Evolutionary conservation across 179 eudicot species (phyloP), one percentile per base, ranked within the genome.

Genomic region (Silene coronaria): DNA sequence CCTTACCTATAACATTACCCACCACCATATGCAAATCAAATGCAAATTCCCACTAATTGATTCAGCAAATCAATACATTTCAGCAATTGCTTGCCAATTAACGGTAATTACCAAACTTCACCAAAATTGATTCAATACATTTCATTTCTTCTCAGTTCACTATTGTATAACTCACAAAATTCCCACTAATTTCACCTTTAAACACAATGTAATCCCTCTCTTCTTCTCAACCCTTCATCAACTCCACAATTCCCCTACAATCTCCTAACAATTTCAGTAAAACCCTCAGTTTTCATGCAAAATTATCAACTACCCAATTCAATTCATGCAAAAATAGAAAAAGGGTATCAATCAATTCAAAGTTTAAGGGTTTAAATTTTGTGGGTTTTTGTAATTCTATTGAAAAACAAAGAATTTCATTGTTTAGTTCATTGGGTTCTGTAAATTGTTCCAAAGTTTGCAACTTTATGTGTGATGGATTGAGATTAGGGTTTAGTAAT

Each of bases 401-500:
- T 42, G 45, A 38, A 38, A 38, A 38, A 38, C 45, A 38, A 9
- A 38, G 9, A 7, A 38, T 0, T 38, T 38, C 45, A 38, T 38
- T 38, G 19, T 51, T 45, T 59, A 72, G 71, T 28, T 38, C 77
- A 71, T 26, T 80, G 64, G 62, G 77, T 71, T 22, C 7, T 67
- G 53, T 34, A 0, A 7, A 11, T 74, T 67, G 48, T 55, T 19
- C 71, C 32, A 22, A 75, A 74, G 76, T 36, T 64, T 21, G 68
- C 59, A 72, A 58, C 73, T 61, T 59, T 2, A 46, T 57, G 46
- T 24, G 64, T 21, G 28, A 64, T 32, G 75, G 55, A 19, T 73
- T 80, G 42, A 73, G n/a, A 4, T 73, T 38, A 61, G 82, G 86
- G 75, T 36, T 79, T 7, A 64, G n/a, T 53, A 23, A 62, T 58